Percentiles rank a stretch among this genome's conserved stretches.
Evolutionary conservation across 176 grass and related monocot species (phyloP).

Genomic region (Pontederia crassipes): DNA sequence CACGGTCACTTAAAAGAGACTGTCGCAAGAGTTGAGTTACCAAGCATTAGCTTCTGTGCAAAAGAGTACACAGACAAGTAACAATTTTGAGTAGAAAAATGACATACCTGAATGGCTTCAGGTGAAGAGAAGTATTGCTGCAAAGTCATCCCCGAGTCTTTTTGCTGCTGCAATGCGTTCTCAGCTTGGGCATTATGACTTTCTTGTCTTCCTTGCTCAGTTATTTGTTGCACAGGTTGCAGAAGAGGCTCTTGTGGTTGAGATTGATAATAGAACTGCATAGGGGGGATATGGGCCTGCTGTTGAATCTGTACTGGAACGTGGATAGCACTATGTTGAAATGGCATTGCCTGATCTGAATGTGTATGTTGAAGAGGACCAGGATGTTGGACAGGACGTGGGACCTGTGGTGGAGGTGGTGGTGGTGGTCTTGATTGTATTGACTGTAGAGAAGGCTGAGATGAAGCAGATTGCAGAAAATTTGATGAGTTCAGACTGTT

Average conservation of each 20-base stretch:
- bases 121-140: conserved; percentile 74
- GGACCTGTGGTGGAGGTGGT: conserved; percentile 69
- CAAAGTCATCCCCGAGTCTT: conserved; percentile 45
- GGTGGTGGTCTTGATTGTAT: conserved; percentile 45
- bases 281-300: conserved; percentile 51
- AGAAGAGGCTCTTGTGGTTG: conserved; percentile 52
- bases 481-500: conserved; percentile 40
- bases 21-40: conserved; percentile 17
- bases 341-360: conserved; percentile 33
- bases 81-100: background rate
- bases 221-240: conserved; percentile 28
- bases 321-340: conserved; percentile 34
- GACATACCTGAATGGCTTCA: conserved; percentile 86
- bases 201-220: conserved; percentile 34
- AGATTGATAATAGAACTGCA: conserved; percentile 49
- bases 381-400: conserved; percentile 78
- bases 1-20: conserved; percentile 70
- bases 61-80: background rate
- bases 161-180: conserved; percentile 37
- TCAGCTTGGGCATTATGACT: conserved; percentile 44
- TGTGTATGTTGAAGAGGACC: conserved; percentile 27
- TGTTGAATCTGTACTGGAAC: conserved; percentile 56
- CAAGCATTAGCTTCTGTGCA: conserved; percentile 1
- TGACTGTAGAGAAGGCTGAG: conserved; percentile 38
- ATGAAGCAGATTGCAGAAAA: conserved; percentile 41